These are phyloP conservation scores for Emydomyces testavorans DNA, from an alignment of 2,329 filamentous ascomycete genomes.

Conservation along the genomic window DNA sequence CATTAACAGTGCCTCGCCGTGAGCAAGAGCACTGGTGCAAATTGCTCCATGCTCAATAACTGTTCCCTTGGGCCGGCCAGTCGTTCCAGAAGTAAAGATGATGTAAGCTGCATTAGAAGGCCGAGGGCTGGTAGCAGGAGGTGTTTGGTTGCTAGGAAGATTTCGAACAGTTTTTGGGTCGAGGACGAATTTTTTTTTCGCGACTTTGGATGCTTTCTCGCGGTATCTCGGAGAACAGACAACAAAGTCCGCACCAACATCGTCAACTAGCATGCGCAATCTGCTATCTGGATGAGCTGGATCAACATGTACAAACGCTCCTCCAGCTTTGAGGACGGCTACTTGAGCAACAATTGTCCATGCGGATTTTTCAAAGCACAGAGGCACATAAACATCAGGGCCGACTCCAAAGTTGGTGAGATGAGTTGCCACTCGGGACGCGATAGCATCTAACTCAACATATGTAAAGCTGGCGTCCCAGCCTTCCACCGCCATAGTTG, in stretches of 20 bases:
- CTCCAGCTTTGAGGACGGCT: conserved; percentile 34
- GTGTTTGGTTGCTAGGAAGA: conserved; percentile 20
- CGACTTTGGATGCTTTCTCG: conserved; percentile 24
- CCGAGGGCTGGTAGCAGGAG: conserved; percentile 14
- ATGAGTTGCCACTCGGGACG: conserved; percentile 28
- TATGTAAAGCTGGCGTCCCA: conserved; percentile 29
- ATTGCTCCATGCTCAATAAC: conserved; percentile 52
- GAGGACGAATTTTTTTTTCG: conserved; percentile 23
- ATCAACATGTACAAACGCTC: conserved; percentile 34
- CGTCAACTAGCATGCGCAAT: conserved; percentile 26
- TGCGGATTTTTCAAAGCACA: conserved; percentile 36
- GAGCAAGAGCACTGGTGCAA: conserved; percentile 43
- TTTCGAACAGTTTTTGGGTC: conserved; percentile 21
- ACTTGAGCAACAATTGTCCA: conserved; percentile 35
- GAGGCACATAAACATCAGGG: conserved; percentile 29
- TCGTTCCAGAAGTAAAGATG: conserved; percentile 49
- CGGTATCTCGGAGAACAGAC: conserved; percentile 26
- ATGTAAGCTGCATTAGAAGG: conserved; percentile 42
- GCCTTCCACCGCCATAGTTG: conserved; percentile 18
- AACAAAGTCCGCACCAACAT: conserved; percentile 27
- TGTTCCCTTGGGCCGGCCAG: conserved; percentile 48
- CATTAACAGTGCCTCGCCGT: conserved; percentile 43
- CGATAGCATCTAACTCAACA: conserved; percentile 29
- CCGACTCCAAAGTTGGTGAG: conserved; percentile 31
- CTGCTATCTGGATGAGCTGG: conserved; percentile 31